Base-by-base conservation (phyloP, 176 grass and related monocot species). In the Juncus inflexus region DNA sequence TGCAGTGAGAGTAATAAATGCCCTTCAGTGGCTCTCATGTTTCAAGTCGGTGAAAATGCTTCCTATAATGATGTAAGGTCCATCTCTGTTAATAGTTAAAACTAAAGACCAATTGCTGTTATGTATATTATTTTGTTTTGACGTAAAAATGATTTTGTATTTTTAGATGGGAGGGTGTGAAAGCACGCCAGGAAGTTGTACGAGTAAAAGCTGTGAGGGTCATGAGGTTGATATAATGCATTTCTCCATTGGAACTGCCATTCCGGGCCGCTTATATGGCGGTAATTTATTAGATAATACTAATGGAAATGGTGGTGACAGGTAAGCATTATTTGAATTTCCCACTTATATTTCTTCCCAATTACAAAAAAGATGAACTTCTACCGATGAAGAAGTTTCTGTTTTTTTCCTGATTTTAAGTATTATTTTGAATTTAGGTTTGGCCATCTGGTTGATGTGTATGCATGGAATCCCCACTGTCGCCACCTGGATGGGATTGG, bases 1-100 rank as follows among this genome's bases (percentile, higher is more conserved):
- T 80, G 56, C 80, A 99, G 94, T 5, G 69, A 90, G 67, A 80
- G 35, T 63, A 61, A 40, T 0, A 73, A 86, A 60, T 99, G 94
- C 59, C 94, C 94, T 72, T 99, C 88, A 70, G 88, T 92, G 67
- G 88, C 94, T 92, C 88, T 99, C 72, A 99, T 99, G 94, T 99
- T 99, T 83, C 88, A 91, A 99, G 80, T 92, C 77, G 94, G 94
- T 79, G 88, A 80, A 58, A 82, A 86, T 49, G 94, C 94, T 9
- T 84, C 85, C 36, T 99, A 92, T 63, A 41, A 89, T 63, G 55
- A 91, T 84, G 94, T 99, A 86, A 86, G 85, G 63, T 72, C 69
- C 28, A 14, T 40, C 56, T 86, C 12, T 12, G 69, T 76, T 72
- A 16, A 45, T 28, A 54, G 16, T 13, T 80, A 50, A 47, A 47